Evolutionary conservation across 192 early-diverging fungal species (phyloP), one percentile per base, ranked within the genome.

Genomic region (Geranomyces michiganensis): DNA sequence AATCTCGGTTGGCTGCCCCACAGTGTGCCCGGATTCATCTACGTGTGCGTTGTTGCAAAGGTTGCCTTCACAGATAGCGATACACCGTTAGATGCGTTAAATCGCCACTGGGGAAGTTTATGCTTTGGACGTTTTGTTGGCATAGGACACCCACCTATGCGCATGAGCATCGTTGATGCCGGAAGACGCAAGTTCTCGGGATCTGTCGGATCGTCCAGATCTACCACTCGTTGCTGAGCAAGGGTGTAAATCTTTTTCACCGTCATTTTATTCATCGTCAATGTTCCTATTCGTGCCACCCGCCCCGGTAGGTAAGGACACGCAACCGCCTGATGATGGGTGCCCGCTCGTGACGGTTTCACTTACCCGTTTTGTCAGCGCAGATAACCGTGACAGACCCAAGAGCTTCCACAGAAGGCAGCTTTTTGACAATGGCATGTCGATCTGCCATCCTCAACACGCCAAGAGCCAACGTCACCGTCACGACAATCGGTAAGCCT

Each of bases 201-300:
- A 44, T 74, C 67, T 69, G 72, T 48, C 71, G 73, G 29, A 75
- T 80, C 67, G 26, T 79, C 63, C n/a, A 82, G 67, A 59, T 86
- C 78, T 76, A 78, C 7, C 56, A 78, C 63, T 31, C 53, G 27
- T 79, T 74, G 15, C 76, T 83, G 74, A 74, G 73, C 62, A 4
- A 62, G 45, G 7, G 94, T 92, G 73, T 91, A 96, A 8, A 94
- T 65, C 33, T 92, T 90, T 51, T 90, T 92, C 31, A 94, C 90
- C 15, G 95, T 93, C 96, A 97, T 96, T 74, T 91, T 88, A 83
- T 97, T 97, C 78, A 93, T 84, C 1, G 96, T 99, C 72, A 99
- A 76, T 1, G 96, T 99, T 27, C 95, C 70, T 90, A n/a, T n/a
- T n/a, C n/a, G n/a, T n/a, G n/a, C n/a, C n/a, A n/a, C n/a, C n/a